Percentiles rank a stretch among this genome's conserved stretches.
Evolutionary conservation across 148 eudicot genomes (phyloP).

Genomic region (Gaultheria prostrata): DNA sequence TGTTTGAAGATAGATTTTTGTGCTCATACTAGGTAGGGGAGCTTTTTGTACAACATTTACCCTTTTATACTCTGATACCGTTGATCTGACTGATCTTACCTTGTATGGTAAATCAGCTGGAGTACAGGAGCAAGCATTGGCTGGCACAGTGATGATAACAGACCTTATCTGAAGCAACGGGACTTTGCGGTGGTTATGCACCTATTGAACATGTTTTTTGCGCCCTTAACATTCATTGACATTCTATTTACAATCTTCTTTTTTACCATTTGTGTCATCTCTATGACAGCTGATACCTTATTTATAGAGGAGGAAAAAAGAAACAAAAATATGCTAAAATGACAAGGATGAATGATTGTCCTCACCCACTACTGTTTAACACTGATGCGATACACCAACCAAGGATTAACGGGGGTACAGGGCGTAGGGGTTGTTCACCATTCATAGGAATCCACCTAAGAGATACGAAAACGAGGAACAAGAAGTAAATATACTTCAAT

Average conservation of each 20-base stretch:
- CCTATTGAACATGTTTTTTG: not conserved
- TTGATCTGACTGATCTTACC: not conserved
- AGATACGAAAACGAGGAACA: no score
- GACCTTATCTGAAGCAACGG: conserved; percentile 86
- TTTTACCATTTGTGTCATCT: not conserved
- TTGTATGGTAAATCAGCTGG: conserved; percentile 53
- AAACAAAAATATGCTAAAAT: no score
- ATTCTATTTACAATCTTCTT: not conserved
- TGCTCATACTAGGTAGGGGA: not conserved
- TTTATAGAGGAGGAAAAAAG: no score
- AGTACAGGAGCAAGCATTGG: conserved; percentile 94
- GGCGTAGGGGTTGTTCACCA: no score
- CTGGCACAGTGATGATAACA: conserved; percentile 98
- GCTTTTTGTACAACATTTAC: not conserved
- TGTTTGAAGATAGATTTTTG: conserved; percentile 8
- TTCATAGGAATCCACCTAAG: no score
- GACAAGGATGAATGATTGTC: no score
- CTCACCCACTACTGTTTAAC: no score
- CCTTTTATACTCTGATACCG: not conserved
- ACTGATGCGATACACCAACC: no score
- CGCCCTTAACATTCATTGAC: not conserved
- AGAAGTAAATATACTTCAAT: no score
- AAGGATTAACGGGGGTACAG: no score
- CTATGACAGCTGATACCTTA: not conserved
- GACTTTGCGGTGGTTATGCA: conserved; percentile 68